Percentiles rank a stretch among this genome's conserved stretches.
Evolutionary conservation across 805 yeast genomes (phyloP).

Genomic region (Yarrowia keelungensis): DNA sequence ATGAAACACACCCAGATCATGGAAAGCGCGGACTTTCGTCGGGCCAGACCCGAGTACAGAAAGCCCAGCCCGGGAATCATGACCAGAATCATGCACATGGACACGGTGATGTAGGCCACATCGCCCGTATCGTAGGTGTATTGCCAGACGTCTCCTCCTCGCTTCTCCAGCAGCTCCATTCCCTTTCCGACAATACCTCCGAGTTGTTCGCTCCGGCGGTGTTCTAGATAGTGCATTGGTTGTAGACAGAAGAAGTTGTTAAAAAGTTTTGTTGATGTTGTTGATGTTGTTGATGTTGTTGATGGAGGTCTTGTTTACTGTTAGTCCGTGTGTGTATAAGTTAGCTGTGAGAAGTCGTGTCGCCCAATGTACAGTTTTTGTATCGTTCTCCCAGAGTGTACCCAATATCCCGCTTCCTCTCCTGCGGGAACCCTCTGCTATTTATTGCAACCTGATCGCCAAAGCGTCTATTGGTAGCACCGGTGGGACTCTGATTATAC

Average conservation of each 20-base stretch:
- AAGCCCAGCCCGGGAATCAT: conserved; percentile 97
- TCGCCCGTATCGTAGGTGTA: conserved; percentile 52
- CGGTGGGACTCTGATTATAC: conserved; percentile 36
- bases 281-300: not conserved
- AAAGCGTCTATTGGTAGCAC: conserved; percentile 30
- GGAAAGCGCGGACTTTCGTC: conserved; percentile 88
- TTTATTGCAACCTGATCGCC: conserved; percentile 36
- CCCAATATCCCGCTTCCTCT: conserved; percentile 25
- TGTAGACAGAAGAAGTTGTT: not conserved
- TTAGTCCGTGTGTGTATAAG: not conserved
- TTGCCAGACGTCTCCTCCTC: conserved; percentile 32
- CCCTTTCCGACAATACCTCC: not conserved
- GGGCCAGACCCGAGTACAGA: conserved; percentile 86
- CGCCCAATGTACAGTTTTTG: conserved; percentile 7
- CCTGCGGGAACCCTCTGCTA: conserved; percentile 33
- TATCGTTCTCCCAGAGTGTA: conserved; percentile 10
- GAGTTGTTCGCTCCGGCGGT: conserved; percentile 37
- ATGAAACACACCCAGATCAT: conserved; percentile 81
- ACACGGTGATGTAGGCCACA: conserved; percentile 50
- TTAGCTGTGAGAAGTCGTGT: not conserved
- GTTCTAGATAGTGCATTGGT: conserved; percentile 34
- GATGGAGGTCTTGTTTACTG: not conserved
- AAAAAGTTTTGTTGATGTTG: not conserved
- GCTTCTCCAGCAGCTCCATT: conserved; percentile 10
- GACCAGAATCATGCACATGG: conserved; percentile 67